Evolutionary conservation across 306 rosid species (phyloP).

Genomic region (Vigna reflexopilosa): DNA sequence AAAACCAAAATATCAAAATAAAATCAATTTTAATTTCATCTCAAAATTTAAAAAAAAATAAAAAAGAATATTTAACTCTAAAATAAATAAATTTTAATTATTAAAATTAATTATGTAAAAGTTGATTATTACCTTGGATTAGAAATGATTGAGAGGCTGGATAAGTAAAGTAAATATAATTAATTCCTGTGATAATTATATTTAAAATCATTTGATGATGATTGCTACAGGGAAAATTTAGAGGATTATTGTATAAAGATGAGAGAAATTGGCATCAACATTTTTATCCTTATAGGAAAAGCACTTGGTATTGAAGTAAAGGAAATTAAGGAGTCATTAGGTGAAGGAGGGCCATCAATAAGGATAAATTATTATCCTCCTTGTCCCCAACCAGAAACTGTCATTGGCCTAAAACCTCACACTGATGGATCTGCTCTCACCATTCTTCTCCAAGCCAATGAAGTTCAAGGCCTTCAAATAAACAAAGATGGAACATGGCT

Average conservation of each 20-base stretch:
- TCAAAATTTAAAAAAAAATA: no score
- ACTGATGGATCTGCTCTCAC: conserved; percentile 10
- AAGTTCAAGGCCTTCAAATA: not conserved
- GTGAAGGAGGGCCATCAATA: conserved; percentile 6
- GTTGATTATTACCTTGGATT: no score
- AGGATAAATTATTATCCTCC: conserved; percentile 7
- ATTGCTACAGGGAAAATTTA: not conserved
- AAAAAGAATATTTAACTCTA: no score
- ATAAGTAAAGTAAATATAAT: no score
- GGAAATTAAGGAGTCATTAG: not conserved
- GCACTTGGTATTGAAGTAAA: not conserved
- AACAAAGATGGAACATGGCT: not conserved
- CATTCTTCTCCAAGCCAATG: conserved; percentile 8
- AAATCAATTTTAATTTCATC: no score
- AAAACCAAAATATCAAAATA: no score
- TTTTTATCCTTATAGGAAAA: not conserved
- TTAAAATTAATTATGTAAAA: no score
- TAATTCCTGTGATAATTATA: no score
- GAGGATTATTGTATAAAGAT: not conserved
- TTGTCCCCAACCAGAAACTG: conserved; percentile 20
- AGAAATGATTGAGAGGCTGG: no score
- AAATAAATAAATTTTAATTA: no score
- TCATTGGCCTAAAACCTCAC: not conserved
- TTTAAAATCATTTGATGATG: not conserved
- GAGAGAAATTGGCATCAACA: not conserved